These are phyloP conservation scores for Dryadomyces sulphureus DNA, from an alignment of 2,329 filamentous ascomycete genomes.

Conservation along the genomic window DNA sequence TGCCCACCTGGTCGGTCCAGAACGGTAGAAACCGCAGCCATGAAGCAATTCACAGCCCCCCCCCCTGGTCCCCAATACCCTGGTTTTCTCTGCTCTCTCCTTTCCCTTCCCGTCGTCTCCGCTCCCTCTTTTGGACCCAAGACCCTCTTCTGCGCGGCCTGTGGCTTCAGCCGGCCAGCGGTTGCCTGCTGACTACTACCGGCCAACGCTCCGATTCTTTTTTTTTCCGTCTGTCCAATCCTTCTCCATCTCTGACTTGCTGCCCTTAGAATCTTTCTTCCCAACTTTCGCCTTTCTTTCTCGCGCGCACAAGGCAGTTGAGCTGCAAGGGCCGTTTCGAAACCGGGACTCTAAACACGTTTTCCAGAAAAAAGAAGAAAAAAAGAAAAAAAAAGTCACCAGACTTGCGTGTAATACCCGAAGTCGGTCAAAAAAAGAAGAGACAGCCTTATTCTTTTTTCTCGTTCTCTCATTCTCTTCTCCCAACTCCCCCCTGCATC, in stretches of 20 bases:
- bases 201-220: neutral
- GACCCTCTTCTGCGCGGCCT: neutral
- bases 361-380: neutral
- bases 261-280: slow-evolving; percentile 2
- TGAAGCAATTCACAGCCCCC: neutral
- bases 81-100: neutral
- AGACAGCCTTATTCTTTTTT: neutral
- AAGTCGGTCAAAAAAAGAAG: neutral
- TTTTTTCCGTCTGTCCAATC: neutral
- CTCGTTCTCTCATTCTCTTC: too few relatives aligned
- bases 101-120: neutral
- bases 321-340: slow-evolving; percentile 10
- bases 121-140: neutral
- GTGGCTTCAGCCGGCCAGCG: neutral
- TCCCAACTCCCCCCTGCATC: too few relatives aligned
- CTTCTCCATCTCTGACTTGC: neutral
- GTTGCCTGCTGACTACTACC: neutral
- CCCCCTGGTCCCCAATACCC: neutral
- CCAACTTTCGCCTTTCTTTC: neutral
- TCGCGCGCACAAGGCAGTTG: slow-evolving; percentile 10
- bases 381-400: neutral
- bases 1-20: too few relatives aligned
- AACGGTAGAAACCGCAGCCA: too few relatives aligned
- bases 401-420: neutral
- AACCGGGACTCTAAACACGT: neutral